phyloP scores from a whole-genome alignment of 2,329 filamentous ascomycete species.

The Chaetomium sp. region DNA sequence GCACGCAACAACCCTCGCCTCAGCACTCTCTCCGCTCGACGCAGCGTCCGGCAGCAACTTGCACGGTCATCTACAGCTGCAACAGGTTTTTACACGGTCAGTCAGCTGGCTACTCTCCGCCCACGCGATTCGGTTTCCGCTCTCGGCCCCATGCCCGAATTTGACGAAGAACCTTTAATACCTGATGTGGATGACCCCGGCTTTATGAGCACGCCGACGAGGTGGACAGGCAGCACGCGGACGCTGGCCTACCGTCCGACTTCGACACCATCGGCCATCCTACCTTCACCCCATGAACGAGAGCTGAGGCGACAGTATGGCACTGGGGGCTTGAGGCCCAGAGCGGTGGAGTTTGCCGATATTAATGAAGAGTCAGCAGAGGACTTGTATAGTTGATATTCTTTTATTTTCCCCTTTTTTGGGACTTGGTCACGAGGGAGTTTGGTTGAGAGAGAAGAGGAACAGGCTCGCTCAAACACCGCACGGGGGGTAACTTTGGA shows the following conservation, averaged over 20 bases:
- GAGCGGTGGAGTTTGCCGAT: constrained; percentile 33
- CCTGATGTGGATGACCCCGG: constrained; percentile 30
- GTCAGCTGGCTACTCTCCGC: constrained; percentile 22
- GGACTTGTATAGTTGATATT: constrained; percentile 16
- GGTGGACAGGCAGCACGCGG: constrained; percentile 26
- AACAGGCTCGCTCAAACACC: neutral
- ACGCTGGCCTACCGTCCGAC: constrained; percentile 28
- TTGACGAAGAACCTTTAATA: constrained; percentile 32
- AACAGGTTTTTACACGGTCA: constrained; percentile 20
- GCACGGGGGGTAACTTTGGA: constrained; percentile 1
- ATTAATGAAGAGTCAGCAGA: constrained; percentile 34
- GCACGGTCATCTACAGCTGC: constrained; percentile 14
- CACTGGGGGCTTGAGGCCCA: neutral
- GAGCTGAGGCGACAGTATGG: constrained; percentile 32
- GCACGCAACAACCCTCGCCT: constrained; percentile 22
- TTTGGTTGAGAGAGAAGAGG: neutral
- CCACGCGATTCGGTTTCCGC: neutral
- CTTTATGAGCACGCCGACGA: constrained; percentile 36
- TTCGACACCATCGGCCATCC: constrained; percentile 34
- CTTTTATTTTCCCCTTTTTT: neutral
- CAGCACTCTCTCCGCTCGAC: constrained; percentile 30
- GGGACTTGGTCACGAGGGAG: neutral
- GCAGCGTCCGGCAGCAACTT: constrained; percentile 30
- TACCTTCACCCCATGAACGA: constrained; percentile 34
- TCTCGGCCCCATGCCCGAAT: constrained; percentile 33